Conservation (phyloP, 2,329 filamentous ascomycete genomes). For the Fusarium tjaetaba region DNA sequence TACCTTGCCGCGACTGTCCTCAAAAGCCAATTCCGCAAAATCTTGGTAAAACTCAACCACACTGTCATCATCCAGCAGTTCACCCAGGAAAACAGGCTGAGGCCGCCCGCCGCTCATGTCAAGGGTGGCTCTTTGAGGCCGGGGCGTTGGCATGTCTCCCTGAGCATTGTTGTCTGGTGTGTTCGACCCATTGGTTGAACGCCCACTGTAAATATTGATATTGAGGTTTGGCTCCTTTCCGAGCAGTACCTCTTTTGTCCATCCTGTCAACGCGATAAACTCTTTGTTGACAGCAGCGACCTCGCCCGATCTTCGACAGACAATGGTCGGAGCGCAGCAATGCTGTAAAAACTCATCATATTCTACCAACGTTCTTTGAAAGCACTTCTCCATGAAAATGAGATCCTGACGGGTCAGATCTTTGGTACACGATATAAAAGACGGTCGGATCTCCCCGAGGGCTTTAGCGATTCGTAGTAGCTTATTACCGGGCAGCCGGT, state of each 20-base stretch:
- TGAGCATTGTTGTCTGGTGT: conserved; percentile 48
- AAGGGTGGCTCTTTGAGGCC: conserved; percentile 56
- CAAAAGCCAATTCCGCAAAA: conserved; percentile 91
- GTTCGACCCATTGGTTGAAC: conserved; percentile 54
- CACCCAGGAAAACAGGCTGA: conserved; percentile 89
- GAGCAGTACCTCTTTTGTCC: conserved; percentile 88
- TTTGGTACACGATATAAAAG: conserved; percentile 90
- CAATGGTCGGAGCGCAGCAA: conserved; percentile 88
- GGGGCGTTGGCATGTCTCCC: conserved; percentile 62
- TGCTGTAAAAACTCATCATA: conserved; percentile 93
- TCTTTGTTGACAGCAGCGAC: conserved; percentile 97
- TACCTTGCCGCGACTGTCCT: conserved; percentile 86
- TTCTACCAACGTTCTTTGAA: conserved; percentile 91
- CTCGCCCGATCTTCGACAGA: conserved; percentile 91
- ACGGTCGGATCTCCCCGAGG: conserved; percentile 88
- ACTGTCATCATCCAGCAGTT: conserved; percentile 91
- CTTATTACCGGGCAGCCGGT: conserved; percentile 80
- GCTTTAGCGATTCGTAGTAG: conserved; percentile 86
- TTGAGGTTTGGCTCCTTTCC: conserved; percentile 90
- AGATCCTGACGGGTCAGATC: conserved; percentile 90
- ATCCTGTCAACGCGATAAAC: conserved; percentile 94
- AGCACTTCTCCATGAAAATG: conserved; percentile 97
- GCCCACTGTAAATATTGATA: conserved; percentile 67
- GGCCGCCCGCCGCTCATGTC: conserved; percentile 60
- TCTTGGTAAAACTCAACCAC: conserved; percentile 97